Base-by-base conservation (phyloP, 2,329 filamentous ascomycete species). In the Venturia effusa region DNA sequence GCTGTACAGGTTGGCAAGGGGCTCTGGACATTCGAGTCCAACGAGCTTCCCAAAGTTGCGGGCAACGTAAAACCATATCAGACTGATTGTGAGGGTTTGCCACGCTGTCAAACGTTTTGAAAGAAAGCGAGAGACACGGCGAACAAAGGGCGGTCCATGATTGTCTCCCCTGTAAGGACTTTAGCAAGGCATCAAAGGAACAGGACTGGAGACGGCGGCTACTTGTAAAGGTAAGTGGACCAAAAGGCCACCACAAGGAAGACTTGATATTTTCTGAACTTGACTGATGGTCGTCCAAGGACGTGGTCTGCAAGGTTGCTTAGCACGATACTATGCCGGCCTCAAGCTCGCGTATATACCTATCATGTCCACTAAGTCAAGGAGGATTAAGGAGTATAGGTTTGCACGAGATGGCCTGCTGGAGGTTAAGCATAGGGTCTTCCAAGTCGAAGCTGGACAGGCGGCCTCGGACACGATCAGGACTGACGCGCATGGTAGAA, bases 1-100 rank as follows among this genome's bases (percentile, higher is more conserved):
- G 63, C 90, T 91, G 78, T 99, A 99, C 74, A 97, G 88, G 72
- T 96, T 96, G 37, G 92, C 89, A 71, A 99, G 82, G 24, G 94
- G 94, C 71, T 99, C 94, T 4, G 94, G 93, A 68, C 88, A 92
- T 69, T 96, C 92, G 61, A 99, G 84, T 3, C 92, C 90, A 65
- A 96, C 84, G 5, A 99, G 84, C 68, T 95, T 95, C 73, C 90
- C 92, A 70, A 99, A 95, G 77, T 99, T 97, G 65, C 92, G 89
- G 39, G 89, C 87, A 40, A 92, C 83, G 73, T 99, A 99, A 65
- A 97, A 85, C 76, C 92, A 95, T 61, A 97, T 84, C 75, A 97
- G 88, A 54, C 92, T 95, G 59, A 93, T 79, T 67, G 95, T 86
- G 34, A 96, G 83, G 1, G 88, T 90, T 76, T 96, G 94, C 92